Base-by-base conservation (phyloP, 345 rosid genomes). In the Tarenaya hassleriana region DNA sequence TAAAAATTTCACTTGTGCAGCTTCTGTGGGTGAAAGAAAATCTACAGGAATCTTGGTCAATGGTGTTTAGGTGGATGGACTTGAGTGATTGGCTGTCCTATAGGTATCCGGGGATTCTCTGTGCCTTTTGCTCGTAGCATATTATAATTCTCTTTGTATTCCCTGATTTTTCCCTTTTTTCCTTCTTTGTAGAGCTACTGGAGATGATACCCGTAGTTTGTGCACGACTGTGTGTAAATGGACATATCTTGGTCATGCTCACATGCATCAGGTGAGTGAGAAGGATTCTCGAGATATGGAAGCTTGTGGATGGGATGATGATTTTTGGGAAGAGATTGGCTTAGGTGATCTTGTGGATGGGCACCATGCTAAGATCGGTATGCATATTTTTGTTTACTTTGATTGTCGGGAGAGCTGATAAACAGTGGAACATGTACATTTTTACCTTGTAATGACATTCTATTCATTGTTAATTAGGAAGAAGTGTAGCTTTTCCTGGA, bases 231-330 rank as follows among this genome's bases (percentile, higher is more conserved):
- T 88, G 14, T 92, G 98, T 74, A 92, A 92, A 67, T 88, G 94
- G 98, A 88, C 95, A 11, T 92, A 92, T 75, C 96, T 92, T 73
- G 98, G 96, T 61, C 98, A 92, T 76, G 98, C 98, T n/a, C 98
- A 92, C 62, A 82, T 87, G 96, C 80, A 83, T 16, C 90, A 67
- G 58, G 61, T 72, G 74, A 72, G 52, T 55, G 95, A 82, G 63
- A 82, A 80, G 51, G 81, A 79, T 73, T 86, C 94, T 29, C 72
- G 86, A 52, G 73, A 79, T 56, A 88, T 88, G 96, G 94, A 92
- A 92, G 84, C 98, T 9, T 83, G 90, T 71, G 98, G 98, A 13
- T 92, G 98, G 98, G 98, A 88, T 76, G 96, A 92, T 47, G 95
- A 83, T 32, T 88, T 92, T 60, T 92, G 86, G 98, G 98, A 92